A percentile compares a stretch with the other conserved stretches of the same genome.
phyloP scores from a whole-genome alignment of 176 grass and related monocot species.

The Raddia distichophylla region DNA sequence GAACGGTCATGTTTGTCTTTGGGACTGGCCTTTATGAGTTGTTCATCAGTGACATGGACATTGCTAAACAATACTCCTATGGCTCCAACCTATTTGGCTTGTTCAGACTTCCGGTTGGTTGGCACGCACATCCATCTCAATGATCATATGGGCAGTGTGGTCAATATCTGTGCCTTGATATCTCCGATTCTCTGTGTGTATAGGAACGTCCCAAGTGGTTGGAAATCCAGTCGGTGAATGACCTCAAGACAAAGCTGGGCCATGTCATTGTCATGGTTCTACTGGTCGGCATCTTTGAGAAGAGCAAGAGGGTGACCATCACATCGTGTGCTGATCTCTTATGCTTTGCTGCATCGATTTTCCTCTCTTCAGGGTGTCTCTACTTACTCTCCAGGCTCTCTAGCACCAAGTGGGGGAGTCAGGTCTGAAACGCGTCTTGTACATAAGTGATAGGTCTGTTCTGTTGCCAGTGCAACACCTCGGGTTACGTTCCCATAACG shows the following conservation, averaged over 20 bases:
- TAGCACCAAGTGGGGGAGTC: constrained; percentile 39
- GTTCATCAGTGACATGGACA: constrained; percentile 90
- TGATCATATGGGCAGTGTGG: neutral
- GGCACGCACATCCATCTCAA: neutral
- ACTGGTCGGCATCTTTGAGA: constrained; percentile 88
- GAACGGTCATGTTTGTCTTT: constrained; percentile 89
- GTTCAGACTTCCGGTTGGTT: constrained; percentile 75
- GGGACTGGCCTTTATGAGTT: constrained; percentile 90
- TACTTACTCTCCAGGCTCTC: constrained; percentile 86
- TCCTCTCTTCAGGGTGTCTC: constrained; percentile 81
- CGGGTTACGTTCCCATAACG: neutral
- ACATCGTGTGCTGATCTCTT: constrained; percentile 63
- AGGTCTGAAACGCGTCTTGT: constrained; percentile 45
- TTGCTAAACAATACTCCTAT: constrained; percentile 53
- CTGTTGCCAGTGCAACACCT: constrained; percentile 19
- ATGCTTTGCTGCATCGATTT: constrained; percentile 74
- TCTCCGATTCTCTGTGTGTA: constrained; percentile 21
- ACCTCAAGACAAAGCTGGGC: constrained; percentile 91
- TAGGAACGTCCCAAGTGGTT: constrained; percentile 88
- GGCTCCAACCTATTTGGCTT: constrained; percentile 86
- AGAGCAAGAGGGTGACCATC: constrained; percentile 78
- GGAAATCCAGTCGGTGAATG: constrained; percentile 72
- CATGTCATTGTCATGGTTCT: constrained; percentile 92
- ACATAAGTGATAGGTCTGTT: constrained; percentile 33
- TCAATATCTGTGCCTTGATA: constrained; percentile 6